These are phyloP conservation scores for Schizochytrium sp. DNA, from an alignment of 108 stramenopile species.

Conservation along the genomic window DNA sequence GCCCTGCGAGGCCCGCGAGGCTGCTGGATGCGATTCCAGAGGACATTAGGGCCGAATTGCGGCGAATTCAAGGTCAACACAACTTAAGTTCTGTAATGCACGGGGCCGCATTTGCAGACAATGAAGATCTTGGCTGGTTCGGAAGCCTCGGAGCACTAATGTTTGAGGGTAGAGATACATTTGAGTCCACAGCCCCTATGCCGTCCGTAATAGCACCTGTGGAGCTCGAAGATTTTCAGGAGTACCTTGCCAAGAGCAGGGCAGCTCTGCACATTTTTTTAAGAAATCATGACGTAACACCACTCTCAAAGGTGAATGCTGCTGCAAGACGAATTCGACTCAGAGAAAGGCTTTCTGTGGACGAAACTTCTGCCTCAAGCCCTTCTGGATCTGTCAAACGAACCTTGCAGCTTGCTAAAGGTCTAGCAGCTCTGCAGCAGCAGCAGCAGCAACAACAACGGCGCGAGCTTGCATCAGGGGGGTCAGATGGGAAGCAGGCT, in stretches of 20 bases:
- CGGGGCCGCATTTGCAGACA: background rate
- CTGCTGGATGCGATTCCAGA: background rate
- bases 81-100: slow-evolving; percentile 35
- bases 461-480: background rate
- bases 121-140: background rate
- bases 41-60: slow-evolving; percentile 19
- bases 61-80: slow-evolving; percentile 29
- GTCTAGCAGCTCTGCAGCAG: slow-evolving; percentile 17
- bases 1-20: background rate
- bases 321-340: slow-evolving; percentile 10
- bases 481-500: background rate
- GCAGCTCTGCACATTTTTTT: background rate
- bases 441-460: slow-evolving; percentile 31
- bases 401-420: slow-evolving; percentile 40
- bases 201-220: slow-evolving; percentile 32
- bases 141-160: slow-evolving; percentile 37
- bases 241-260: slow-evolving; percentile 48
- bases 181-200: background rate
- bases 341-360: background rate
- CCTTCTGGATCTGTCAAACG: slow-evolving; percentile 3
- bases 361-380: background rate
- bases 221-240: slow-evolving; percentile 54
- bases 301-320: background rate
- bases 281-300: background rate
- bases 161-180: slow-evolving; percentile 16